Base-by-base conservation (phyloP, 371 early-diverging fungal species). In the Mycotypha africana region DNA sequence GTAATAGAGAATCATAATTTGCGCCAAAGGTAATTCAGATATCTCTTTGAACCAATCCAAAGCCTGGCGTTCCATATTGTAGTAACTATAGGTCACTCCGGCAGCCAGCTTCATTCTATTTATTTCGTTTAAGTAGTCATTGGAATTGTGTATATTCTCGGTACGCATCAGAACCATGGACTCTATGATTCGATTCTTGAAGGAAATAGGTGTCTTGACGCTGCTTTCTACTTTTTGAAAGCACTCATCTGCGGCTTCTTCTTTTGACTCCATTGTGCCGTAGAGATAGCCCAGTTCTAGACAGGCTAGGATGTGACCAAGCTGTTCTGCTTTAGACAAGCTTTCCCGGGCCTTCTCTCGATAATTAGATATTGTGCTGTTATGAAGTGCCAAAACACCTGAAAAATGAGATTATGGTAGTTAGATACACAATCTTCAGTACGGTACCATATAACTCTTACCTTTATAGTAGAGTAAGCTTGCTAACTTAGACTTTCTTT, bases 251-350 rank as follows among this genome's bases (percentile, higher is more conserved):
- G 58, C 58, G 5, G 24, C n/a, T 5, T 51, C 48, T 31, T 57
- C 58, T 31, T 51, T 24, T 8, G 20, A 35, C 32, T 47, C 25
- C 14, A 40, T 39, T 3, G 47, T 39, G 1, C 47, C 46, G 31
- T 57, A 44, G 0, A 51, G 16, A 40, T 57, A 57, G 7, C 52
- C 58, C 14, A 57, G 21, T 34, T 57, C 58, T n/a, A 51, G 45
- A 12, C 32, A 24, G 1, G 58, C 58, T n/a, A 47, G 38, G 2
- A 47, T 39, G n/a, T 51, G 10, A 33, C 40, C 51, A 4, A 51
- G 32, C 22, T 51, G 16, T 7, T 25, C 22, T 14, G 56, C 30
- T 15, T 51, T 28, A 3, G 34, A 19, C 6, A 56, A 45, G 47
- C 38, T 51, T 2, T 4, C 4, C n/a, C 19, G 17, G 1, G 51